Evolutionary conservation across 192 early-diverging fungal species (phyloP), one percentile per base, ranked within the genome.

Genomic region (Mortierella alpina): DNA sequence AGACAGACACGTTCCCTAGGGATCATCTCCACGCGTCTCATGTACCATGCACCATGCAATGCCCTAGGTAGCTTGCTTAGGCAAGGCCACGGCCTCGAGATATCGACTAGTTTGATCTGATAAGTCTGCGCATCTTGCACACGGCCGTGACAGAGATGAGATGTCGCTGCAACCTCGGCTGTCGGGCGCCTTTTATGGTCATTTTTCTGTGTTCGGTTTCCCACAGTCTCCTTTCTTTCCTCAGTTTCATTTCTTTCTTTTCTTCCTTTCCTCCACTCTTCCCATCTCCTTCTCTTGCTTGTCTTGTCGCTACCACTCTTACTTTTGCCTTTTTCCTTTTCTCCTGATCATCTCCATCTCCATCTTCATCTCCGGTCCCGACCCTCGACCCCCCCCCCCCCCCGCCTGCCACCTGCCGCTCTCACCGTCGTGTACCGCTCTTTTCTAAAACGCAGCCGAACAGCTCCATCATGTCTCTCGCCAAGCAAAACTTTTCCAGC

Each of bases 401-500:
- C n/a, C n/a, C n/a, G n/a, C n/a, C n/a, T n/a, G n/a, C n/a, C n/a
- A 10, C 18, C 15, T 31, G 6, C 47, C 31, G 2, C n/a, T 31
- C 15, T 49, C 31, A 54, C 18, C 12, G 42, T 10, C 46, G 51
- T 22, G 50, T 12, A 52, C 14, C 40, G 54, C 6, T 18, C 51
- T 5, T 55, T 8, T 8, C 23, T n/a, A 15, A 15, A 15, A 55
- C 31, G 31, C 31, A 31, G 31, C 31, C 1, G 31, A 31, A 31
- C 1, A 31, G 31, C 31, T 31, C 22, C 41, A 65, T 0, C 31
- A 75, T 75, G 73, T 66, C 73, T 45, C 73, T 88, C 54, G 86
- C 87, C 48, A 86, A 87, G 56, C 87, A 88, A 74, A 88, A 88
- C 69, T 88, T 84, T 63, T 52, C 84, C 20, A 84, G 57, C 44